Base-by-base conservation (phyloP, 2,329 filamentous ascomycete genomes). In the Chaetomiaceae sp. region DNA sequence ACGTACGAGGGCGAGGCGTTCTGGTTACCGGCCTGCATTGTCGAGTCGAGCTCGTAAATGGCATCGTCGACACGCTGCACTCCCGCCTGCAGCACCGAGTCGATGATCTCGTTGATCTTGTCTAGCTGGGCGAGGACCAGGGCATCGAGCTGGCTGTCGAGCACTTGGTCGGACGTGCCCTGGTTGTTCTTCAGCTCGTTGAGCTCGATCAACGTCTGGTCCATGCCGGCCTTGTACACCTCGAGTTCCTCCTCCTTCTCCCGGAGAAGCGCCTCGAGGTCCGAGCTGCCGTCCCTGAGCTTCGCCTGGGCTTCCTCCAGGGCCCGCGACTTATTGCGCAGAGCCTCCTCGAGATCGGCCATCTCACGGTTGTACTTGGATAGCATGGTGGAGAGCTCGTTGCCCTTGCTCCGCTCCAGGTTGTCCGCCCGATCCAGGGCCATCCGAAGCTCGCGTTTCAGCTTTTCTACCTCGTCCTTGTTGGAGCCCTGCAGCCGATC, bases 201-300 rank as follows among this genome's bases (percentile, higher is more conserved):
- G 56, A 99, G 79, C 72, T 96, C 91, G 48, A 97, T 82, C 53
- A 99, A 75, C 3, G 92, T 91, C 74, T 97, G 89, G 67, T 99
- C 94, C 89, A 99, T 95, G 64, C 91, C 91, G 42, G 91, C 90
- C 75, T 96, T 96, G 80, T 96, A 96, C 43, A 97, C 91, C 71
- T 97, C 94, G 23, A 99, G 83, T 72, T 99, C 94, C 64, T 96
- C 91, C 68, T 99, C 94, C 76, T 96, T 97, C 59, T 97, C 94
- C 43, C 87, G 87, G 29, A 99, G 79, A 48, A 89, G 80, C 57
- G 86, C 82, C 68, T 96, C 91, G 20, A 96, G 83, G 65, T 97
- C 94, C 1, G 87, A 88, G 68, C 86, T 87, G 38, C 89, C 88
- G 59, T 95, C 89, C 23, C 84, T 82, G 48, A 89, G 79, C 70